Evolutionary conservation across 805 yeast genomes (phyloP), one percentile per base, ranked within the genome.

Genomic region (Candida schatavii): DNA sequence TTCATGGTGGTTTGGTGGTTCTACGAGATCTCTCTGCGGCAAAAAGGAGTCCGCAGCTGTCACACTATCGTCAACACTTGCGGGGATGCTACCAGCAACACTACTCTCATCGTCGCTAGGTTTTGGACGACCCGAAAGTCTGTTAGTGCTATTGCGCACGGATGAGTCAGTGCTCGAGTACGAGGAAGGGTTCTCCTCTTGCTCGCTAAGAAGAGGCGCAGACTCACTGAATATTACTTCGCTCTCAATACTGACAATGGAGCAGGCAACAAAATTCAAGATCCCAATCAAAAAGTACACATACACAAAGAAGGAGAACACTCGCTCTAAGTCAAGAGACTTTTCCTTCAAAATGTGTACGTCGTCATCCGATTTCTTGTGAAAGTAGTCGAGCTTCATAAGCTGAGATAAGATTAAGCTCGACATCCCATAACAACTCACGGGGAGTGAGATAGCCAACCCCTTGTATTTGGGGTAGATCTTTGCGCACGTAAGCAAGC

Each of bases 381-480:
- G 47, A 51, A 81, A 68, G 56, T 61, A 66, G 5, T 50, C 48
- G 19, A 73, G 56, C 45, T 72, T 76, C 56, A 78, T 61, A 35
- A 78, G 56, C 57, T 81, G 89, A 0, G 96, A 75, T 3, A 86
- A 84, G 37, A 90, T 61, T 42, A 93, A 67, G 2, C 95, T 78
- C 4, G 95, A 84, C 23, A 88, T 55, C 1, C 98, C 99, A 60
- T 85, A 90, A 47, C 84, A 84, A 0, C 95, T 78, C 2, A 91
- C 90, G 0, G 99, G 99, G 35, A 85, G 74, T 40, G 95, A 84
- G 34, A 91, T 88, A 25, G 96, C 85, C 42, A 91, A 62, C 2
- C 95, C 84, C 45, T 88, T 86, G 37, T 74, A 72, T 30, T 78
- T 68, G 0, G 95, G 95, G 55, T 80, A 86, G n/a, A 89, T 76